A percentile compares a stretch with the other conserved stretches of the same genome.
Conservation (phyloP, 345 rosid species). For the Dimocarpus longan region DNA sequence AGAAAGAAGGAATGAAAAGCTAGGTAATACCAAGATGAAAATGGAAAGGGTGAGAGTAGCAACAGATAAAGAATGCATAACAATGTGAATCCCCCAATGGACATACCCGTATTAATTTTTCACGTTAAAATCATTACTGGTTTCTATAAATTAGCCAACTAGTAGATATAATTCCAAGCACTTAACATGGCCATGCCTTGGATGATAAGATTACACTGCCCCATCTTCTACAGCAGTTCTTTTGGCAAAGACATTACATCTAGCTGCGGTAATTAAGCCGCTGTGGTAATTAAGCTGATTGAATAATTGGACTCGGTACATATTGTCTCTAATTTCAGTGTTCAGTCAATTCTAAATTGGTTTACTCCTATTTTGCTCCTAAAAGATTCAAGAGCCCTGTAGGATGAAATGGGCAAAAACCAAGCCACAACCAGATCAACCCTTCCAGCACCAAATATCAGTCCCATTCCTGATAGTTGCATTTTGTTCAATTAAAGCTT, state of each 20-base stretch:
- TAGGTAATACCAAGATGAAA: not conserved
- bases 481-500: not conserved
- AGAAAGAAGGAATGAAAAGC: not conserved
- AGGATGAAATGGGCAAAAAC: no score
- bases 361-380: not conserved
- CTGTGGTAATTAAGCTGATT: not conserved
- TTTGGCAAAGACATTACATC: not conserved
- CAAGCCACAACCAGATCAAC: not conserved
- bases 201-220: not conserved
- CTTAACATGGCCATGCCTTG: not conserved
- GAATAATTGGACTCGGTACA: not conserved
- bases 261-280: not conserved
- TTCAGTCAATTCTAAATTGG: not conserved
- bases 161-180: not conserved
- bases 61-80: not conserved
- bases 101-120: not conserved
- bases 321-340: not conserved
- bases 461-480: not conserved
- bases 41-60: not conserved
- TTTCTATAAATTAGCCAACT: not conserved
- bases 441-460: slow-evolving; percentile 7
- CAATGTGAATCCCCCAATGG: not conserved
- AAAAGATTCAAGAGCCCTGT: not conserved
- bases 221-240: not conserved
- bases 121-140: not conserved